Evolutionary conservation across 805 yeast species (phyloP).

Genomic region (Candida maltosa): DNA sequence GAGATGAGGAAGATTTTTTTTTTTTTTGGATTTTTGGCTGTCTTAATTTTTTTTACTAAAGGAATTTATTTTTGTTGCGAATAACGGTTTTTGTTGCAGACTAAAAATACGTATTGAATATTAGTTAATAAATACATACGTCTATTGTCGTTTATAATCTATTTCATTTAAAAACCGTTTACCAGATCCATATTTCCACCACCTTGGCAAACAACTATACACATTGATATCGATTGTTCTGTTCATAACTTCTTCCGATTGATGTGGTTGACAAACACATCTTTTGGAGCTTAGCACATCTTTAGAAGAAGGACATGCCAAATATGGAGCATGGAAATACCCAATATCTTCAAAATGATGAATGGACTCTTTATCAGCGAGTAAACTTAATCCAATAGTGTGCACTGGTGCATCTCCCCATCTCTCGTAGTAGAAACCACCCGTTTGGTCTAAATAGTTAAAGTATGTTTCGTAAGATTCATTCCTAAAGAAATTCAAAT

Average conservation of each 20-base stretch:
- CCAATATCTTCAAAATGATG: slow-evolving; percentile 46
- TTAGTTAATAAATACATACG: no score
- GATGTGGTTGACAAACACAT: slow-evolving; percentile 31
- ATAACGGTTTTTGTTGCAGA: no score
- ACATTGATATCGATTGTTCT: slow-evolving; percentile 39
- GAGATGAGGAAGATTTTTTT: slow-evolving; percentile 1
- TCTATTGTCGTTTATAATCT: slow-evolving; percentile 12
- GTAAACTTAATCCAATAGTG: slow-evolving; percentile 31
- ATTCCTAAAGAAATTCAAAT: slow-evolving; percentile 47
- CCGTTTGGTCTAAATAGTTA: slow-evolving; percentile 41
- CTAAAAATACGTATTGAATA: no score
- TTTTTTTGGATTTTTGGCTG: not conserved
- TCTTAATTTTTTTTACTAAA: not conserved
- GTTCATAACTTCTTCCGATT: slow-evolving; percentile 12
- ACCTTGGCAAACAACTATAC: slow-evolving; percentile 64
- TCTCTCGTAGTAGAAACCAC: slow-evolving; percentile 58
- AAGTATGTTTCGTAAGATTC: slow-evolving; percentile 45
- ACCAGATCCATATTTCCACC: slow-evolving; percentile 75
- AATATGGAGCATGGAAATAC: slow-evolving; percentile 40
- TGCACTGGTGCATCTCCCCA: slow-evolving; percentile 59
- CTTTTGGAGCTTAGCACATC: slow-evolving; percentile 32
- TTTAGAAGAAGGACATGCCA: slow-evolving; percentile 36
- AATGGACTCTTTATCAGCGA: slow-evolving; percentile 33
- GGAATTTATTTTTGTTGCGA: no score
- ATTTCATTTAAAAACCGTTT: slow-evolving; percentile 51